phyloP scores from a whole-genome alignment of 768 basidiomycete genomes.

The Kwoniella dendrophila region DNA sequence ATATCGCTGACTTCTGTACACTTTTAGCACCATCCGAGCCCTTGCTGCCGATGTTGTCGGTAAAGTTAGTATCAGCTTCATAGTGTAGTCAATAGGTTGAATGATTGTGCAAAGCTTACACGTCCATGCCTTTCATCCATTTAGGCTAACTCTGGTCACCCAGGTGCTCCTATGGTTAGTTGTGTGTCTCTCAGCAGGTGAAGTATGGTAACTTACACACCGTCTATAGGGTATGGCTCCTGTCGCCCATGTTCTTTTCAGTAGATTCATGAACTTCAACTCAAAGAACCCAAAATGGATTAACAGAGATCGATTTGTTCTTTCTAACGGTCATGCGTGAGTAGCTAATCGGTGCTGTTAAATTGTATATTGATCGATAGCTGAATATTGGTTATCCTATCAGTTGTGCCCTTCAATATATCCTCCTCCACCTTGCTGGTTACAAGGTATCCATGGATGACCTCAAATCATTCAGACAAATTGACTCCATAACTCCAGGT shows the following conservation, averaged over 20 bases:
- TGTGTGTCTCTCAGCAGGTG: neutral
- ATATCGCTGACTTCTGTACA: neutral
- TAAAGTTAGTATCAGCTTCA: slow-evolving; percentile 41
- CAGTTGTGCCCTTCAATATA: slow-evolving; percentile 91
- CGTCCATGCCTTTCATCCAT: slow-evolving; percentile 3
- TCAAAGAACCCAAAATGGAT: slow-evolving; percentile 89
- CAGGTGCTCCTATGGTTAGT: slow-evolving; percentile 91
- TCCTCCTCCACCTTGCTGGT: slow-evolving; percentile 84
- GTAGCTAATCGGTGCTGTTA: slow-evolving; percentile 13
- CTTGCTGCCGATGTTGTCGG: slow-evolving; percentile 56
- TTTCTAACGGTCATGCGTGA: slow-evolving; percentile 82
- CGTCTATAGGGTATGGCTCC: slow-evolving; percentile 50
- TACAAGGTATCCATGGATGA: slow-evolving; percentile 92
- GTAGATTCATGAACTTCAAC: slow-evolving; percentile 82
- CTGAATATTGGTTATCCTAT: neutral
- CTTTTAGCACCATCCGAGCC: slow-evolving; percentile 52
- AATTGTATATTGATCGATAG: neutral
- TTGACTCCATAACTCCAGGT: slow-evolving; percentile 86
- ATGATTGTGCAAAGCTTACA: no score
- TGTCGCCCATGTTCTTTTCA: slow-evolving; percentile 55
- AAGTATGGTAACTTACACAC: slow-evolving; percentile 9
- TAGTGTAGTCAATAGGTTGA: no score
- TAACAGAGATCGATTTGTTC: slow-evolving; percentile 94
- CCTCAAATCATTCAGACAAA: slow-evolving; percentile 87
- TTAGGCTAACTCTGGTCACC: slow-evolving; percentile 90